Evolutionary conservation across 2,329 filamentous ascomycete species (phyloP), one percentile per base, ranked within the genome.

Genomic region (Pestalotiopsis sp.): DNA sequence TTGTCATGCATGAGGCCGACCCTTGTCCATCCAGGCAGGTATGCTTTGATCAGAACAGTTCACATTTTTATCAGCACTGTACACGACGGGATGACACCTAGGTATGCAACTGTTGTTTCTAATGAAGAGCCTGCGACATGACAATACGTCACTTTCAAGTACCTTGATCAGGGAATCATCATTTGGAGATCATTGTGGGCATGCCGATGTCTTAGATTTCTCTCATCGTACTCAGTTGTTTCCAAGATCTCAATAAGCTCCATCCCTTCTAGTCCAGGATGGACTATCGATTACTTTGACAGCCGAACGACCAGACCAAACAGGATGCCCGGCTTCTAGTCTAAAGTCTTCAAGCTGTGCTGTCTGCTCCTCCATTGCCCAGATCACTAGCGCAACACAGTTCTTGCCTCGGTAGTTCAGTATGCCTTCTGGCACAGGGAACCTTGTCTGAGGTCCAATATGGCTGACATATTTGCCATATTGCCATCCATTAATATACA

Each of bases 341-440:
- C 84, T 83, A n/a, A 84, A 78, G 25, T 79, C 81, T 72, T 85
- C 84, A 12, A 93, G 73, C 74, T 85, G 89, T 0, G 87, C 90
- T 7, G 88, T 90, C 2, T 77, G 79, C 0, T 80, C 78, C 14
- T 62, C 31, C 27, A 62, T 36, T 17, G 59, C 20, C 92, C 92
- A 95, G 17, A 95, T 76, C 31, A 86, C 89, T 4, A 95, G 74
- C 0, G 87, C 91, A 6, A 95, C 74, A 78, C 87, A 92, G 73
- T 95, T 95, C 39, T 83, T 85, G 0, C 92, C 92, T 3, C 84
- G 83, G 77, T 94, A 92, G 75, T 95, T 86, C 65, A 94, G 81
- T 25, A 95, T 84, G 23, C 92, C 91, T 80, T 94, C 87, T 0
- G 92, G 92, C 0, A 95, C 92, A 1, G 91, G 91, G 76, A 90